phyloP scores from a whole-genome alignment of 2,329 filamentous ascomycete species.

The Penicillium crustosum region DNA sequence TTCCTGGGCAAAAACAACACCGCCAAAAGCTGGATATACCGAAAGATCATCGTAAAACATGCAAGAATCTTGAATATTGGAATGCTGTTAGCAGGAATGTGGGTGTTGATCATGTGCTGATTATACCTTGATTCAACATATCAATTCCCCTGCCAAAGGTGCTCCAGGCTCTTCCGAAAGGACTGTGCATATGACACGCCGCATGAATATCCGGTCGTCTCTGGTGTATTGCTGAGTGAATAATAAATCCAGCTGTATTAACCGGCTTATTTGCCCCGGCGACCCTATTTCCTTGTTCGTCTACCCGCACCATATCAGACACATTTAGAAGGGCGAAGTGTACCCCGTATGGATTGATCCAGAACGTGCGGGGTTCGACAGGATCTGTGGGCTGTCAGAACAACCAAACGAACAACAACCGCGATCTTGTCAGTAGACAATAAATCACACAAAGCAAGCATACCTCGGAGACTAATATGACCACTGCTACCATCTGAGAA shows the following conservation, averaged over 20 bases:
- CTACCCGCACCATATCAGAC: conserved; percentile 49
- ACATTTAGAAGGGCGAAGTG: conserved; percentile 47
- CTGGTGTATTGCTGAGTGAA: conserved; percentile 49
- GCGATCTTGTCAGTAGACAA: background rate
- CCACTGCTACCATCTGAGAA: conserved; percentile 21
- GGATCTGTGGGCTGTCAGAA: conserved; percentile 18
- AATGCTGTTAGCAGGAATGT: background rate
- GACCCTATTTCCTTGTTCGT: conserved; percentile 45
- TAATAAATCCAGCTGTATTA: conserved; percentile 50
- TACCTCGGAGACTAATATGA: conserved; percentile 20
- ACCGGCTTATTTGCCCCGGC: conserved; percentile 42
- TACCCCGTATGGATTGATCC: conserved; percentile 46
- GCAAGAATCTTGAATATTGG: conserved; percentile 14
- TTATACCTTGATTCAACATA: conserved; percentile 42
- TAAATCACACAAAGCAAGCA: background rate
- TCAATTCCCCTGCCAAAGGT: conserved; percentile 46
- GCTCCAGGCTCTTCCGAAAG: conserved; percentile 47
- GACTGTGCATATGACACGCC: conserved; percentile 48
- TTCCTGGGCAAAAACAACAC: conserved; percentile 47
- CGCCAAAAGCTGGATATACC: conserved; percentile 48
- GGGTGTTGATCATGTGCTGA: background rate
- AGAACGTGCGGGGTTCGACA: conserved; percentile 28
- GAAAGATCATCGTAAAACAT: conserved; percentile 30
- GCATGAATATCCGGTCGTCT: conserved; percentile 48
- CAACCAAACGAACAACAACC: background rate